Conservation (phyloP, 148 eudicot species). For the Camellia sinensis region DNA sequence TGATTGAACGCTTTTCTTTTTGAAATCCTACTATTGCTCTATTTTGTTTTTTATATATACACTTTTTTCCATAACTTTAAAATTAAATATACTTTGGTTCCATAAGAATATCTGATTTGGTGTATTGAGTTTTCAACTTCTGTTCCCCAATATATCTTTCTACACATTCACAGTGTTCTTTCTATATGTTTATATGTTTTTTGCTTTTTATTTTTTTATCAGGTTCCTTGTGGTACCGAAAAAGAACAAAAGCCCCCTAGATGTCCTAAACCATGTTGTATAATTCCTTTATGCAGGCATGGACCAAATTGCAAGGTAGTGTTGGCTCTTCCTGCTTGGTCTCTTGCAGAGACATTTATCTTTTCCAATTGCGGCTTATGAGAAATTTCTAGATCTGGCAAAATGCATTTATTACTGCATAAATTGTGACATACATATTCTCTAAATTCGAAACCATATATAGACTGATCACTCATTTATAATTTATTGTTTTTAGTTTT, state of each 20-base stretch:
- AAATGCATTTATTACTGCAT: background rate
- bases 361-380: background rate
- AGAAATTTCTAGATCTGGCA: background rate
- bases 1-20: background rate
- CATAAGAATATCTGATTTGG: background rate
- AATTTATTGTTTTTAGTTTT: background rate
- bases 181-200: background rate
- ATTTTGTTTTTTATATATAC: background rate
- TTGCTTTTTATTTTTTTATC: slow-evolving; percentile 22
- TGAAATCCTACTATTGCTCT: background rate
- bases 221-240: slow-evolving; percentile 99
- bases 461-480: background rate
- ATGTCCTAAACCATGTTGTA: slow-evolving; percentile 70
- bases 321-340: slow-evolving; percentile 10
- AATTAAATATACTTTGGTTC: background rate
- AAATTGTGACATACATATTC: background rate
- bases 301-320: slow-evolving; percentile 59
- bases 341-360: slow-evolving; percentile 5
- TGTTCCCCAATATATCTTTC: background rate
- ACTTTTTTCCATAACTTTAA: background rate
- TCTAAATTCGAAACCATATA: slow-evolving; percentile 13
- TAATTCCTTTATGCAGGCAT: slow-evolving; percentile 81
- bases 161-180: background rate
- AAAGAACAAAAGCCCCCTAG: slow-evolving; percentile 87
- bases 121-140: background rate